phyloP scores from a whole-genome alignment of 2,329 filamentous ascomycete genomes.

The Trichoderma simmonsii region DNA sequence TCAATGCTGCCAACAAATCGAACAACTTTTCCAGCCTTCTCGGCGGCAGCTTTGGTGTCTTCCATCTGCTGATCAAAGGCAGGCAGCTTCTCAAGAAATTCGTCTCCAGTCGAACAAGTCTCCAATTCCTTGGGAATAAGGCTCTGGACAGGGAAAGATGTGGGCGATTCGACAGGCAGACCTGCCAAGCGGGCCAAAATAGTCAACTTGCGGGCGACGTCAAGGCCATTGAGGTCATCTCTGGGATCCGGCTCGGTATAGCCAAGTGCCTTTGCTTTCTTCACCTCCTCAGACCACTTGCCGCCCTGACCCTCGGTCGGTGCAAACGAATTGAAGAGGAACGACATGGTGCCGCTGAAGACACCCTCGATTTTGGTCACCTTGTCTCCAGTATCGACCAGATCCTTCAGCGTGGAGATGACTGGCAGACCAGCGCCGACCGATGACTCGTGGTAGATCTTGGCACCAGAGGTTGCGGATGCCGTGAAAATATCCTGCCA shows the following conservation, averaged over 20 bases:
- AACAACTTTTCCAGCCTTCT: constrained; percentile 85
- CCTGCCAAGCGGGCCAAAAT: constrained; percentile 87
- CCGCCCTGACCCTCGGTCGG: constrained; percentile 71
- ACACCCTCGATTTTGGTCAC: constrained; percentile 93
- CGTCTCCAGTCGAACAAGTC: constrained; percentile 69
- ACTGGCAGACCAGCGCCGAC: constrained; percentile 92
- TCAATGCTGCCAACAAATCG: constrained; percentile 94
- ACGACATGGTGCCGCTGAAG: constrained; percentile 96
- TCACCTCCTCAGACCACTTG: constrained; percentile 87
- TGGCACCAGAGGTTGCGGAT: constrained; percentile 67
- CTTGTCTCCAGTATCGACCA: constrained; percentile 90
- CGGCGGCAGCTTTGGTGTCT: constrained; percentile 76
- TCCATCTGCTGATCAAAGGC: constrained; percentile 91
- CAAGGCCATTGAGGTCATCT: constrained; percentile 82
- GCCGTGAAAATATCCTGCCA: constrained; percentile 86
- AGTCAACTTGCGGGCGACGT: constrained; percentile 93
- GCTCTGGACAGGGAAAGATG: constrained; percentile 88
- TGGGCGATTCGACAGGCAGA: constrained; percentile 75
- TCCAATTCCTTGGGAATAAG: constrained; percentile 88
- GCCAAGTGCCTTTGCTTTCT: constrained; percentile 85
- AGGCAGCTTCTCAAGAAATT: constrained; percentile 79
- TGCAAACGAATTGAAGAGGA: constrained; percentile 96
- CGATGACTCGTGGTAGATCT: constrained; percentile 92
- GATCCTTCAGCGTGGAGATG: constrained; percentile 87
- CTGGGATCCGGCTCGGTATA: constrained; percentile 89